Evolutionary conservation across 768 basidiomycete genomes (phyloP), one percentile per base, ranked within the genome.

Genomic region (Lactarius indigo): DNA sequence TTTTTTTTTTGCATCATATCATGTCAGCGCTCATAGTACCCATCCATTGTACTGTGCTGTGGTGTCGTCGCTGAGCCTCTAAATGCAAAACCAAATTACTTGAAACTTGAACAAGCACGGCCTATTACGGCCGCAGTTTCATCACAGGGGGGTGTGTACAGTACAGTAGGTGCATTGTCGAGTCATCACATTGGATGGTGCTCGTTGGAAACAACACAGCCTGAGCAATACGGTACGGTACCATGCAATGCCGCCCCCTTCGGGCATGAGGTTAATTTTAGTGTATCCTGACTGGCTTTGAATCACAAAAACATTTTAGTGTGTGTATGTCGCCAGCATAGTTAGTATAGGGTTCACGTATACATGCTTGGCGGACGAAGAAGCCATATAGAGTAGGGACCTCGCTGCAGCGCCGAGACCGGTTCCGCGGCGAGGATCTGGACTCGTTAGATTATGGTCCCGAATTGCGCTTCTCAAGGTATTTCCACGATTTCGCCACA

Each of bases 401-500:
- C 62, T 47, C 62, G 62, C 31, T 59, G 66, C 66, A 55, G 63
- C 66, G 66, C 66, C 66, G 66, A 68, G 35, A 58, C 66, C 63
- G 62, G 66, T 59, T 68, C 66, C 66, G 66, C 66, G 66, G 66
- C 66, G 66, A 68, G 58, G 66, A 59, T 64, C 62, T 68, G 62
- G 57, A 28, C 37, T 28, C 59, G 1, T 50, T 35, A 55, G 30
- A 65, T 47, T 30, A 10, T 39, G 41, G 41, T 60, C 33, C 66
- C 66, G 66, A 67, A 67, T 59, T 68, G 26, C 57, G 35, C 58
- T 59, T 42, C 31, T 55, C 50, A 59, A 59, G 8, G 42, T 23
- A 47, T 64, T 64, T 64, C 54, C 31, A 54, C 23, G 41, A 39
- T 39, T 39, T 37, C 57, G 41, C 37, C 56, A 57, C 44, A 47